Percentiles rank a stretch among this genome's conserved stretches.
Conservation (phyloP, 2,329 filamentous ascomycete species). For the Fusarium pseudocircinatum region DNA sequence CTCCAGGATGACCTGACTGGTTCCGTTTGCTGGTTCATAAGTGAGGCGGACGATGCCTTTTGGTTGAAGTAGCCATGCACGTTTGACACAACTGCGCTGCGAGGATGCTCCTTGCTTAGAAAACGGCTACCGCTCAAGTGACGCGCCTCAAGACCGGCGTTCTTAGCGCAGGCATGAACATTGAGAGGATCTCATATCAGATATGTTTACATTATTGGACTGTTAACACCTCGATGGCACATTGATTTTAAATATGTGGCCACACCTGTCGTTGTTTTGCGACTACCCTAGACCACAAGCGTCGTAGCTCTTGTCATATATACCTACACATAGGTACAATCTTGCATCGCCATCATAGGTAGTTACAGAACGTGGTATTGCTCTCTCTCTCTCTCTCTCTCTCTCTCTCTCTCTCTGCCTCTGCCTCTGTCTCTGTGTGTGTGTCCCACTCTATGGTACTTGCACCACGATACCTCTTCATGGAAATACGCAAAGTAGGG, state of each 20-base stretch:
- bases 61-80: neutral
- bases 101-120: slow-evolving; percentile 15
- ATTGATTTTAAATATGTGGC: neutral
- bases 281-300: slow-evolving; percentile 22
- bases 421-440: neutral
- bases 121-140: neutral
- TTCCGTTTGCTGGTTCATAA: neutral
- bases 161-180: neutral
- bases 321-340: neutral
- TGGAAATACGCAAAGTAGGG: slow-evolving; percentile 12
- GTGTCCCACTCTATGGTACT: neutral
- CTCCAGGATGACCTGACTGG: slow-evolving; percentile 1
- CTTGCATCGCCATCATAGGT: neutral
- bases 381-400: neutral
- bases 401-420: neutral
- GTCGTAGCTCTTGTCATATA: neutral
- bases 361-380: neutral
- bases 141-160: neutral
- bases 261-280: neutral
- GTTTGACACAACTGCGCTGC: neutral
- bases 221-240: neutral
- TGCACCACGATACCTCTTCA: neutral
- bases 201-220: neutral
- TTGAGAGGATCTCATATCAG: neutral
- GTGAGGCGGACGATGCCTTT: neutral